Base-by-base conservation (phyloP, 192 early-diverging fungal species). In the Entomortierella lignicola region DNA sequence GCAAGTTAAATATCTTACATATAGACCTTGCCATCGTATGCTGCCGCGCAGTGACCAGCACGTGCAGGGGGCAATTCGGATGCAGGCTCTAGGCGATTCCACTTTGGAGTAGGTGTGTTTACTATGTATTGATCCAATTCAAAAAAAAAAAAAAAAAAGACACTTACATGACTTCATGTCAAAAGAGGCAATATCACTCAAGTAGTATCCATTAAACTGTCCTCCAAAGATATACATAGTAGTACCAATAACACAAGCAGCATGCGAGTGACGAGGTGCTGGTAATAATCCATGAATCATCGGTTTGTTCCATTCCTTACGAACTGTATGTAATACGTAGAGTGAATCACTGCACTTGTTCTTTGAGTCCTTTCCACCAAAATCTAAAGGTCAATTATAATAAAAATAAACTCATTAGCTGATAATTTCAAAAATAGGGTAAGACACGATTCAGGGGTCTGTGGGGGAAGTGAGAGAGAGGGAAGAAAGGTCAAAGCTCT, bases 181-280 rank as follows among this genome's bases (percentile, higher is more conserved):
- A 53, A 89, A 85, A 13, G 60, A 69, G 8, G 81, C 75, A 17
- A 89, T 65, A 23, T 89, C 87, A 47, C 81, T 82, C 17, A 85
- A 75, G 34, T 85, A 85, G 30, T 83, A 71, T 27, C 72, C 77
- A 26, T 82, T 63, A 43, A 72, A 66, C 71, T 83, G 81, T 29
- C 87, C 87, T 54, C 87, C 87, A 75, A 82, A 89, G 56, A 87
- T 73, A 71, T 72, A 89, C 69, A 89, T 79, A n/a, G 66, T 77
- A 15, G 81, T 84, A 20, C 81, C 84, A 20, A 85, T 52, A 6
- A 81, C 71, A 59, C 74, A 75, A 20, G 86, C 83, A 17, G 86
- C 58, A 67, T 89, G 87, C 30, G 82, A 82, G n/a, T 86, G 73
- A 31, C 74, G 69, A 15, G 61, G 69, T 29, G 70, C 47, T 34